phyloP scores from a whole-genome alignment of 306 rosid genomes.

The Quercus gilva region DNA sequence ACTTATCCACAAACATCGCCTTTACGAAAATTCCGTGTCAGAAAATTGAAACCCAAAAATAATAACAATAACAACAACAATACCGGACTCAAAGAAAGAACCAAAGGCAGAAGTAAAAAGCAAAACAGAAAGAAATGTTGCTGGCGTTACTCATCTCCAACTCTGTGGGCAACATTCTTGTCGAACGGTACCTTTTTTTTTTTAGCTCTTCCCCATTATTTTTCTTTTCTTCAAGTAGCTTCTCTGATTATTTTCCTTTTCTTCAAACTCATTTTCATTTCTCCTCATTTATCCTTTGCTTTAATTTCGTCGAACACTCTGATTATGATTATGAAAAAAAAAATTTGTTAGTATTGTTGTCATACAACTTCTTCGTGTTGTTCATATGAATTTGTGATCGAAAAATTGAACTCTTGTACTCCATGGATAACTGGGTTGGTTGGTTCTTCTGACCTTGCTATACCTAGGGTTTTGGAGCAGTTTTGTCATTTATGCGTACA shows the following conservation, averaged over 20 bases:
- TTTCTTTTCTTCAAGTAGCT: not conserved
- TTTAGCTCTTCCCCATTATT: not conserved
- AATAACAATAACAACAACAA: no score
- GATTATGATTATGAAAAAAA: not conserved
- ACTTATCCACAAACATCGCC: not conserved
- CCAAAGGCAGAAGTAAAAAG: not conserved
- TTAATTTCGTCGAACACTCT: not conserved
- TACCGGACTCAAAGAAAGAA: no score
- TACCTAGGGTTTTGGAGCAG: no score
- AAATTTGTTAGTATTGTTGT: not conserved
- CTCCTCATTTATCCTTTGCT: not conserved
- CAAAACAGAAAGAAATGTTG: not conserved
- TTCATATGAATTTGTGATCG: not conserved
- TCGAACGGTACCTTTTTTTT: not conserved
- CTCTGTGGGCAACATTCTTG: slow-evolving; percentile 6
- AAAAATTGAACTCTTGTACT: no score
- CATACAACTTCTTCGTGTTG: not conserved
- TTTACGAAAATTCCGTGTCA: not conserved
- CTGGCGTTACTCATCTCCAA: slow-evolving; percentile 6
- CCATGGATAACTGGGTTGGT: no score
- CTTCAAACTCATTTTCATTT: not conserved
- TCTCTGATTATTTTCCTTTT: not conserved
- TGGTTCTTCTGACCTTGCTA: no score
- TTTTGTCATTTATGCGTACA: no score
- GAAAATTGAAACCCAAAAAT: not conserved